Conservation (phyloP, 345 rosid species). For the Populus davidiana region DNA sequence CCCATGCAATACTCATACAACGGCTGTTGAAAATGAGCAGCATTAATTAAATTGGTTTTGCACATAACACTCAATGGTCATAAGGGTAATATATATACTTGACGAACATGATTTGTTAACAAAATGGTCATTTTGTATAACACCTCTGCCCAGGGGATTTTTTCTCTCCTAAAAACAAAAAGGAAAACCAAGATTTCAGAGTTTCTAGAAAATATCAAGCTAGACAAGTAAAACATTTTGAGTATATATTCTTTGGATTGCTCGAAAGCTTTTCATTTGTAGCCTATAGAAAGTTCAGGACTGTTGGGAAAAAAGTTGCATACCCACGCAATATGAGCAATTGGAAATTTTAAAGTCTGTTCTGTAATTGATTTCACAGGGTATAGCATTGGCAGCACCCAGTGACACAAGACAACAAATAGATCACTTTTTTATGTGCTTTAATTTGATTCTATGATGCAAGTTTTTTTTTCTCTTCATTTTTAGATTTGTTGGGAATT, state of each 20-base stretch:
- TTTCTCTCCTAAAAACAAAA: not conserved
- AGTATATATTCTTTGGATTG: not conserved
- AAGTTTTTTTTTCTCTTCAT: not conserved
- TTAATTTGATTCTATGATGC: not conserved
- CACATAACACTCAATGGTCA: not conserved
- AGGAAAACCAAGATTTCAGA: not conserved
- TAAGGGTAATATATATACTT: not conserved
- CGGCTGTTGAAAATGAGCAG: slow-evolving; percentile 57
- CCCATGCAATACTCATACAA: slow-evolving; percentile 89
- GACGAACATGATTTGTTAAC: not conserved
- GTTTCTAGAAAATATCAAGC: not conserved
- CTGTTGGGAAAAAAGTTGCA: not conserved
- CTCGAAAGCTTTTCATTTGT: not conserved
- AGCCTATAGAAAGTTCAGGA: not conserved
- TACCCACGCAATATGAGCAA: not conserved
- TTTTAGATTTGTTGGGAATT: not conserved
- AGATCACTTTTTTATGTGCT: not conserved
- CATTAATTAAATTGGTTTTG: slow-evolving; percentile 8
- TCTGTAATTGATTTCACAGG: not conserved
- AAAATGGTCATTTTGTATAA: not conserved
- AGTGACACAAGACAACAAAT: not conserved
- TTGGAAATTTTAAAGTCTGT: slow-evolving; percentile 11
- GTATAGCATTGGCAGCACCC: not conserved
- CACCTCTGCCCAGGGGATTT: not conserved
- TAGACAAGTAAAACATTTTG: not conserved